A percentile compares a stretch with the other conserved stretches of the same genome.
These are phyloP conservation scores for Phaseolus coccineus DNA, from an alignment of 331 rosid species.

Conservation along the genomic window DNA sequence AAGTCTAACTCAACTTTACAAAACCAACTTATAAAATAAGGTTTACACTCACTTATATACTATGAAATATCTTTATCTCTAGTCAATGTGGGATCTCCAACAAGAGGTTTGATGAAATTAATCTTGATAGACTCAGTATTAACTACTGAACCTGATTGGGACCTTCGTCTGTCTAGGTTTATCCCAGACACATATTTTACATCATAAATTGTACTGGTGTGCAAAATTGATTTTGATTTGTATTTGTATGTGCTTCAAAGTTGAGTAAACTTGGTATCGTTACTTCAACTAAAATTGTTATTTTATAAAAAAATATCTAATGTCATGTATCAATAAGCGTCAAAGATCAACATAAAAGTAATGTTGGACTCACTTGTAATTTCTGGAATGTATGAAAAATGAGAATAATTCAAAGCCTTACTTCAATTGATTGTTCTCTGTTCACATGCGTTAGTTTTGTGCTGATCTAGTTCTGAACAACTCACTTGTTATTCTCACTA, in stretches of 20 bases:
- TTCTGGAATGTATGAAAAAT: not conserved
- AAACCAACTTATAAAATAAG: no score
- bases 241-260: not conserved
- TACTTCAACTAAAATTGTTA: not conserved
- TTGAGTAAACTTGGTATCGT: not conserved
- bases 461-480: constrained; percentile 16
- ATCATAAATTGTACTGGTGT: not conserved
- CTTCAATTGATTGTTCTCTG: not conserved
- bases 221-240: not conserved
- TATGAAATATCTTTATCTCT: no score
- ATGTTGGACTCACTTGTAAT: constrained; percentile 3
- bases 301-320: not conserved
- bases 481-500: not conserved
- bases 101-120: not conserved
- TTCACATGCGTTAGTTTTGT: not conserved
- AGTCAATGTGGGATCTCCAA: no score
- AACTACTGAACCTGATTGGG: not conserved
- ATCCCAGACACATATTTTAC: not conserved
- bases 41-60: no score
- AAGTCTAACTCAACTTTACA: no score
- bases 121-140: not conserved
- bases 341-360: not conserved
- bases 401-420: not conserved
- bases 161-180: not conserved
- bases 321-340: not conserved